Evolutionary conservation across 495 filamentous ascomycete genomes (phyloP), one percentile per base, ranked within the genome.

Genomic region (Podospora didyma): DNA sequence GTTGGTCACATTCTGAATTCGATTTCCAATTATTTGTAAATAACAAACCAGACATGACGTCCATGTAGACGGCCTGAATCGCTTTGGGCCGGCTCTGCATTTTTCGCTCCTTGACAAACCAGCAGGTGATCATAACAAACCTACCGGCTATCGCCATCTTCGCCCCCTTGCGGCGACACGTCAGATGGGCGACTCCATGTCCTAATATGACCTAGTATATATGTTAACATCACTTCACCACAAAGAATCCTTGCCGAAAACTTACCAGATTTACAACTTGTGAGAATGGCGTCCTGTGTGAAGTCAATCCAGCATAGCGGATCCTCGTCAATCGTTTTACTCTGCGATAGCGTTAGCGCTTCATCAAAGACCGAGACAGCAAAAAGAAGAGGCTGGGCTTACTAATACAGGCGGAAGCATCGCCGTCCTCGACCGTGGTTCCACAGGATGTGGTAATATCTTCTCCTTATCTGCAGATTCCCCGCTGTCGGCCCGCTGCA

Each of bases 401-500:
- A 90, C 88, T 84, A 97, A 87, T 20, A 98, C 90, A 46, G 94
- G 94, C n/a, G 95, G 94, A 48, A 98, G 70, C 65, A 95, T 84
- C 9, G 94, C 89, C 39, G 88, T 93, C 49, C 83, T 80, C 41
- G 89, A 79, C 58, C 89, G 78, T 6, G 90, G 83, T 70, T 95
- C 89, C 7, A 96, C 90, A 2, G 86, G 80, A 72, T 96, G 92
- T 58, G 85, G 77, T 41, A 87, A 73, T 19, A 80, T 71, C 52
- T 78, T 75, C 52, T 66, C 65, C 53, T 54, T 67, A 28, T 66
- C 72, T 16, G 39, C 41, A 81, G 83, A 10, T 75, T 68, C 46
- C 67, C 61, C 56, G 73, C 39, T 77, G 54, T 73, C 79, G 34
- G 72, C 72, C 53, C 77, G 68, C 54, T 79, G 78, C 23, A 80